Evolutionary conservation across 2,329 filamentous ascomycete species (phyloP), one percentile per base, ranked within the genome.

Genomic region (Xylaria hypoxylon): DNA sequence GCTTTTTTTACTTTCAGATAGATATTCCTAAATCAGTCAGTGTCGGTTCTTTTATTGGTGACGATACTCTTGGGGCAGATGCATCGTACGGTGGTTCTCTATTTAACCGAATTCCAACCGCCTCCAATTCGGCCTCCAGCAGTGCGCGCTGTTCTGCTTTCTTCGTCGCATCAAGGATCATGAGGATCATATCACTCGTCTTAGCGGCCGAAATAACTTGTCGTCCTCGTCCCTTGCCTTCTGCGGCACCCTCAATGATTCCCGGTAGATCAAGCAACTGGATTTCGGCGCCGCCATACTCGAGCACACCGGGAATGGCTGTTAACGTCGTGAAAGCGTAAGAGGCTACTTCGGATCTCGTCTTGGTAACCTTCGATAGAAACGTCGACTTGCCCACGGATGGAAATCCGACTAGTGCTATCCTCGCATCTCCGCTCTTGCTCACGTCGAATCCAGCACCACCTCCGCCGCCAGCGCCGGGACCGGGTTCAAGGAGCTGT

Each of bases 331-430:
- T 99, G 87, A 99, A 99, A 63, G 95, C 90, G 78, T 99, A 99
- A 0, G 96, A 92, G 0, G 96, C 96, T 31, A 97, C 94, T 79
- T 97, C 95, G 57, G 94, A 97, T 77, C 93, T 94, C 44, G 96
- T 99, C 82, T 97, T 98, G 56, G 96, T 99, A 78, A 99, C 96
- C 77, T 98, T 97, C 55, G 94, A 97, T n/a, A 99, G 80, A 77
- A 99, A 98, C 0, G 96, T 99, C 2, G 96, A 99, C 83, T 99
- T 99, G 79, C 96, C 96, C 58, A 99, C 96, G 0, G 96, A 99
- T 0, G 96, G 96, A 75, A 99, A 99, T n/a, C 96, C 96, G 60
- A 99, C 96, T 2, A 99, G 88, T 1, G 96, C 94, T 81, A 99
- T 98, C 76, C 96, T 90, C 15, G 96, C 96, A 84, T 99, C 96